phyloP scores from a whole-genome alignment of 2,329 filamentous ascomycete genomes.

The Fusarium multiceps region DNA sequence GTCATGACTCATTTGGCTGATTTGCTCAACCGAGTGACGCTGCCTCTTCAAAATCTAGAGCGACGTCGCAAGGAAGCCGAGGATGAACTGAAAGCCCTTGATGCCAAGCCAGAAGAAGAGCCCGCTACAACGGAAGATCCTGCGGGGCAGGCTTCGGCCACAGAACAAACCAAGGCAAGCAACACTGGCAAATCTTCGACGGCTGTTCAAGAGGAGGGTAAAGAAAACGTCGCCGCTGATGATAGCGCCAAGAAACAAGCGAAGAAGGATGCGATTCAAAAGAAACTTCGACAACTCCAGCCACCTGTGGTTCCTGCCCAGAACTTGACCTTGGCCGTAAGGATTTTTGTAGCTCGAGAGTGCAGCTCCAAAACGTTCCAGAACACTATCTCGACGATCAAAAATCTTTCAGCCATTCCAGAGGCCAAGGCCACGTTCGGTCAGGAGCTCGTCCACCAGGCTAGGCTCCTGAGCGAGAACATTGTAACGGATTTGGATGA shows the following conservation, averaged over 20 bases:
- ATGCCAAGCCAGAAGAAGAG: conserved; percentile 53
- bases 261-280: conserved; percentile 57
- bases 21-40: conserved; percentile 87
- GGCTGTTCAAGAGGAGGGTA: conserved; percentile 45
- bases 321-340: conserved; percentile 93
- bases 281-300: conserved; percentile 70
- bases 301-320: conserved; percentile 88
- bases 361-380: conserved; percentile 98
- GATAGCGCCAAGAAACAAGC: conserved; percentile 49
- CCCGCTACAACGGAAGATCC: conserved; percentile 41
- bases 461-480: conserved; percentile 83
- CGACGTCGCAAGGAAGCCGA: conserved; percentile 82
- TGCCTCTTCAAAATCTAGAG: conserved; percentile 83
- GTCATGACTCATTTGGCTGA: conserved; percentile 95
- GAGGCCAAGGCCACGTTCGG: conserved; percentile 91
- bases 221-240: conserved; percentile 43
- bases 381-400: conserved; percentile 98
- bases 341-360: conserved; percentile 94
- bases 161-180: conserved; percentile 50
- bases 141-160: conserved; percentile 36
- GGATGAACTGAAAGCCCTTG: conserved; percentile 61
- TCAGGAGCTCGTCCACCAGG: conserved; percentile 89
- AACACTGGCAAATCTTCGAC: conserved; percentile 27
- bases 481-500: conserved; percentile 88
- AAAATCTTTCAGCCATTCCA: conserved; percentile 93